Percentiles rank a stretch among this genome's conserved stretches.
phyloP scores from a whole-genome alignment of 2,329 filamentous ascomycete species.

The Alternaria ethzedia region DNA sequence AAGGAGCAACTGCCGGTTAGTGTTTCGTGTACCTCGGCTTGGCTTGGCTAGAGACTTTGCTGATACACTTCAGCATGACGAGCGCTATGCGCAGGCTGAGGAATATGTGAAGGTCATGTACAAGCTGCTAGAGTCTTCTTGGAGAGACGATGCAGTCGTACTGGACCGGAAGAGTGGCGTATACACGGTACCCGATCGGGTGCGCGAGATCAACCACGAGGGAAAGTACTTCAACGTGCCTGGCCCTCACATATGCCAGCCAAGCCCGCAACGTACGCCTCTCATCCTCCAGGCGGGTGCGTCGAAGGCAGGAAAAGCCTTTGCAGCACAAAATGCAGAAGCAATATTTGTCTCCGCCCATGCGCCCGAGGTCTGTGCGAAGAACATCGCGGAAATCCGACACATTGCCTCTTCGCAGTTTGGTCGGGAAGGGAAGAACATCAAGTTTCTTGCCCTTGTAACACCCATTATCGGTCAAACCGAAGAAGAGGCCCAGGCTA shows the following conservation, averaged over 20 bases:
- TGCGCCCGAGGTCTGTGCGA: slow-evolving; percentile 65
- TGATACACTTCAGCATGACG: slow-evolving; percentile 61
- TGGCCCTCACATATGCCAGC: slow-evolving; percentile 70
- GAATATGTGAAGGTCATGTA: slow-evolving; percentile 74
- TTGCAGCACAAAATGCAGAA: slow-evolving; percentile 74
- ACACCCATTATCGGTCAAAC: slow-evolving; percentile 70
- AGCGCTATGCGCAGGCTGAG: slow-evolving; percentile 71
- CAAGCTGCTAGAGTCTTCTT: slow-evolving; percentile 72
- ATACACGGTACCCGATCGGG: slow-evolving; percentile 64
- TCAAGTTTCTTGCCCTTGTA: slow-evolving; percentile 73
- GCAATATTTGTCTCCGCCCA: slow-evolving; percentile 74
- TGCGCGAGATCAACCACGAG: slow-evolving; percentile 71
- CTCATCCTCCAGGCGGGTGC: slow-evolving; percentile 74
- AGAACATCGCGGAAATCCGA: slow-evolving; percentile 68
- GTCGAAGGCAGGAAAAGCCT: slow-evolving; percentile 68
- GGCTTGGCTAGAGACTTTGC: slow-evolving; percentile 65
- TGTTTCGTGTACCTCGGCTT: slow-evolving; percentile 40
- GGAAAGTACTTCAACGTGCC: slow-evolving; percentile 69
- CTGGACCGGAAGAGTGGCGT: slow-evolving; percentile 64
- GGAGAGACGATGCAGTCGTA: slow-evolving; percentile 70
- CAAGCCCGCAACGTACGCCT: slow-evolving; percentile 72
- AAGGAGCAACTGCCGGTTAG: slow-evolving; percentile 63
- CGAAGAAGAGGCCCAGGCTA: slow-evolving; percentile 69
- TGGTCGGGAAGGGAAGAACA: slow-evolving; percentile 64
- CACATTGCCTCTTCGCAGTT: slow-evolving; percentile 58